Evolutionary conservation across 2,329 filamentous ascomycete species (phyloP).

Genomic region (Xylaria sp.): DNA sequence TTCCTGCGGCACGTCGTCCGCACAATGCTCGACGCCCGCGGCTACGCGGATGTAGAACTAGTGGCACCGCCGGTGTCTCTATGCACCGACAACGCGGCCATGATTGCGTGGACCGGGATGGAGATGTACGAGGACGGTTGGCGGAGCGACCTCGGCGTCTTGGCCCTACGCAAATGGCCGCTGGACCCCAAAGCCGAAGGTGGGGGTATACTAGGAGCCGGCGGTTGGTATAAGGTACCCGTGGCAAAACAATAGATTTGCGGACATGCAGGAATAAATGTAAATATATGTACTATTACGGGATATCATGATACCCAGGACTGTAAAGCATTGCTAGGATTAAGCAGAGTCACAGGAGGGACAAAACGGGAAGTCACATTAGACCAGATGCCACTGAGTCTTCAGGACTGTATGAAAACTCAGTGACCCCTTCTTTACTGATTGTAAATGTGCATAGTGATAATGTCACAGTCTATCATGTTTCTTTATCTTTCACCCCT

Average conservation of each 20-base stretch:
- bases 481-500: slow-evolving; percentile 21
- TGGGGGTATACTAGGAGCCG: slow-evolving; percentile 73
- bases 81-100: slow-evolving; percentile 96
- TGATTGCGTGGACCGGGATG: slow-evolving; percentile 94
- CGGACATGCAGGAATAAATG: slow-evolving; percentile 2
- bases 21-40: slow-evolving; percentile 69
- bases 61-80: slow-evolving; percentile 78
- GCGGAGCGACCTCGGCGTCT: slow-evolving; percentile 68
- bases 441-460: slow-evolving; percentile 43
- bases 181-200: slow-evolving; percentile 70
- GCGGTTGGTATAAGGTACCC: slow-evolving; percentile 56
- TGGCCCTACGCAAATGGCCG: slow-evolving; percentile 75
- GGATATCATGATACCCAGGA: slow-evolving; percentile 20
- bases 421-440: slow-evolving; percentile 30
- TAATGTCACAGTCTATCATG: slow-evolving; percentile 39
- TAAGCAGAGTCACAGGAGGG: not conserved
- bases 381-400: not conserved
- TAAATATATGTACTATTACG: slow-evolving; percentile 24
- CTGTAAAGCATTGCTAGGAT: not conserved
- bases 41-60: slow-evolving; percentile 69
- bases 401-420: not conserved
- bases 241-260: not conserved
- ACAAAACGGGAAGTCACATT: not conserved
- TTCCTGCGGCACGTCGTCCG: slow-evolving; percentile 77
- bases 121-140: slow-evolving; percentile 91